Conservation (phyloP, 2,329 filamentous ascomycete genomes). For the Penicillium sp. region DNA sequence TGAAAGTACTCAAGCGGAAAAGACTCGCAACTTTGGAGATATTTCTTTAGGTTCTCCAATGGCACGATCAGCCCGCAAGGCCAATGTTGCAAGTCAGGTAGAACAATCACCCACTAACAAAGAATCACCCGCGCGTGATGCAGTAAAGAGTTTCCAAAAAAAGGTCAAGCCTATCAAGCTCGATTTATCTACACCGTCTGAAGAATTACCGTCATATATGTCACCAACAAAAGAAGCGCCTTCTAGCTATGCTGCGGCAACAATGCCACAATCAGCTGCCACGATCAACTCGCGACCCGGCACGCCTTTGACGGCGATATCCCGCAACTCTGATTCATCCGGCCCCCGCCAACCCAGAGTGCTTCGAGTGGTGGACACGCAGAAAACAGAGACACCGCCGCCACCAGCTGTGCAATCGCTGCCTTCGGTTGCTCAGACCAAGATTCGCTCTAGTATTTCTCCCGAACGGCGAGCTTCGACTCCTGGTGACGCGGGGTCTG, state of each 20-base stretch:
- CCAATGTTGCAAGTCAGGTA: conserved; percentile 20
- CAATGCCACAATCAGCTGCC: neutral
- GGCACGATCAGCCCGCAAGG: conserved; percentile 27
- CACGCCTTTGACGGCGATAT: conserved; percentile 39
- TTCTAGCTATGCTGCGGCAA: conserved; percentile 19
- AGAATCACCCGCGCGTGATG: conserved; percentile 13
- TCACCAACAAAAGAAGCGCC: conserved; percentile 24
- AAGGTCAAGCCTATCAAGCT: conserved; percentile 35
- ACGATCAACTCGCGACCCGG: conserved; percentile 45
- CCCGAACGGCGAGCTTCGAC: conserved; percentile 59
- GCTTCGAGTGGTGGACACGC: conserved; percentile 55
- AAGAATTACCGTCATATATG: conserved; percentile 17
- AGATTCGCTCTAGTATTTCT: conserved; percentile 43
- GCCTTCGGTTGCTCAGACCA: conserved; percentile 27
- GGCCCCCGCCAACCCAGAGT: conserved; percentile 45
- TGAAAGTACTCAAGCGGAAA: conserved; percentile 19
- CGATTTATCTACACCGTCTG: conserved; percentile 24
- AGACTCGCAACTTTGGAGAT: conserved; percentile 30
- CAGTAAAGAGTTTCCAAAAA: conserved; percentile 11
- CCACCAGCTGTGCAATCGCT: conserved; percentile 29
- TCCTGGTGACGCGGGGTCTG: conserved; percentile 57
- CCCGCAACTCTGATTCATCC: conserved; percentile 37
- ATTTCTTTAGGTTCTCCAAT: conserved; percentile 42
- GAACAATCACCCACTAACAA: conserved; percentile 16
- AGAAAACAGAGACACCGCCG: conserved; percentile 46